A percentile compares a stretch with the other conserved stretches of the same genome.
Evolutionary conservation across 2,329 filamentous ascomycete species (phyloP).

Genomic region (Tolypocladium tropicale): DNA sequence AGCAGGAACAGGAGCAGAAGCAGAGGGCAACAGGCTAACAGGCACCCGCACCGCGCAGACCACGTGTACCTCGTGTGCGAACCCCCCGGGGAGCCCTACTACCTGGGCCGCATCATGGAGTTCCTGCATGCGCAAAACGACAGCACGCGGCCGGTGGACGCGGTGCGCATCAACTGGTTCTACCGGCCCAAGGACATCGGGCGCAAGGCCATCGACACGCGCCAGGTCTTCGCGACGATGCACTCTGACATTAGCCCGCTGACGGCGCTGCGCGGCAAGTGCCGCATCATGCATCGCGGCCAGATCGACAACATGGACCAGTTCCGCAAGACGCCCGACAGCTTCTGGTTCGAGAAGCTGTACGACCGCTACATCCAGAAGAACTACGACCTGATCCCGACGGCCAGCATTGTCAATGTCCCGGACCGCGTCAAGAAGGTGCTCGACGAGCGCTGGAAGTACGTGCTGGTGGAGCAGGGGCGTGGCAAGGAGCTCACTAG

Average conservation of each 20-base stretch:
- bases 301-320: conserved; percentile 76
- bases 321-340: conserved; percentile 75
- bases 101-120: conserved; percentile 96
- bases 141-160: conserved; percentile 63
- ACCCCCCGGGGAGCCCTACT: conserved; percentile 95
- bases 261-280: conserved; percentile 87
- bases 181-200: conserved; percentile 94
- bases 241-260: conserved; percentile 94
- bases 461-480: conserved; percentile 86
- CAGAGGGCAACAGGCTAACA: conserved; percentile 16
- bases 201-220: conserved; percentile 81
- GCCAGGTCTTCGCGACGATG: conserved; percentile 92
- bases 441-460: conserved; percentile 92
- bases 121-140: conserved; percentile 80
- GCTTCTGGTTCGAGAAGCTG: conserved; percentile 94
- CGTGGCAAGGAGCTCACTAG: conserved; percentile 92
- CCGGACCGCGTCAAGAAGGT: conserved; percentile 92
- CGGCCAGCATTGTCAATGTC: conserved; percentile 87
- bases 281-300: conserved; percentile 76
- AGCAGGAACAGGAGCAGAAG: neutral
- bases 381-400: conserved; percentile 94
- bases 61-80: conserved; percentile 96
- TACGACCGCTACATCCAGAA: conserved; percentile 98
- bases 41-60: conserved; percentile 34
- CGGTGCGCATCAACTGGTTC: conserved; percentile 94